These are phyloP conservation scores for Podospora anserina DNA, from an alignment of 495 filamentous ascomycete species.

Conservation along the genomic window DNA sequence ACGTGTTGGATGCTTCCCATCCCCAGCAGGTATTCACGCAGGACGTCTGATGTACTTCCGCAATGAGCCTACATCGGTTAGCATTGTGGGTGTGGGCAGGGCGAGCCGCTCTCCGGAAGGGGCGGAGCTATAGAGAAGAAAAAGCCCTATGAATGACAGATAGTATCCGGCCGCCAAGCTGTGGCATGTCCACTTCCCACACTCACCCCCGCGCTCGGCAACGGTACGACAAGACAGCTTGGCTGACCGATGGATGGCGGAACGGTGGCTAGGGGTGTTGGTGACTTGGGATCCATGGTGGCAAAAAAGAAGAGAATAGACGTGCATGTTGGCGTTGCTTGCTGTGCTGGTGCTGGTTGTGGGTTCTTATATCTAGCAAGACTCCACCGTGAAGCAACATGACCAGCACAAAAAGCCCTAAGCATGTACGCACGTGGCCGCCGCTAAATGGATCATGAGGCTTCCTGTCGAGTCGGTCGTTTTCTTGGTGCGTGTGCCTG, in stretches of 20 bases:
- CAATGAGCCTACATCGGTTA: background rate
- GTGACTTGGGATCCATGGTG: background rate
- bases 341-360: background rate
- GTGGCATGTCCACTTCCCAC: background rate
- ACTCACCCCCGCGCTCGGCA: background rate
- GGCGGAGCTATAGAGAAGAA: background rate
- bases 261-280: background rate
- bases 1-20: too few relatives aligned
- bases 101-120: background rate
- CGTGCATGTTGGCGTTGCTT: background rate
- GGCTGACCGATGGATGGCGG: background rate
- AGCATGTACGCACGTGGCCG: constrained; percentile 29
- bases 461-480: background rate
- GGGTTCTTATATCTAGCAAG: background rate
- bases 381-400: constrained; percentile 23
- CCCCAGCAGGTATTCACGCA: background rate
- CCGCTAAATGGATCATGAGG: constrained; percentile 22
- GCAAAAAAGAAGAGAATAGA: constrained; percentile 12
- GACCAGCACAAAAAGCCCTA: constrained; percentile 11
- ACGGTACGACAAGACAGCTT: background rate
- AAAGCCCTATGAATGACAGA: background rate
- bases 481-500: background rate
- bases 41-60: background rate
- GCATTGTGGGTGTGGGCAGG: background rate
- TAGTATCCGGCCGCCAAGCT: background rate